Evolutionary conservation across 2,329 filamentous ascomycete species (phyloP), one percentile per base, ranked within the genome.

Genomic region (Westerdykella aurantiaca): DNA sequence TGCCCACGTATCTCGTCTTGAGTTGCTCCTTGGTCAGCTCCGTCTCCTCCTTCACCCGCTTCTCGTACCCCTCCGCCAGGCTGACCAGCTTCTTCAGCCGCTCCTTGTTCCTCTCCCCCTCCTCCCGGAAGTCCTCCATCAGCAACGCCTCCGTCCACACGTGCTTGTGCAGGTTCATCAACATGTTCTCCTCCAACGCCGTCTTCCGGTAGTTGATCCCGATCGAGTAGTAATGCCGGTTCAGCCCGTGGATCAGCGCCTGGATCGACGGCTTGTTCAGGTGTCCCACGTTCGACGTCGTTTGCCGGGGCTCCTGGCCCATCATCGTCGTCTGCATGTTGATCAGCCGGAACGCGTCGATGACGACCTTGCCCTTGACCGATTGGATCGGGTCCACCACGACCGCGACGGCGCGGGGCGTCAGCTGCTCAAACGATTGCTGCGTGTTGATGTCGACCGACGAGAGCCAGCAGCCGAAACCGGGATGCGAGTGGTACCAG

Each of bases 261-360:
- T 98, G 94, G 54, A 98, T 98, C n/a, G 90, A 96, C 21, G 93
- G 94, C 74, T 98, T 98, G 77, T 98, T 97, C 55, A 98, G 80
- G 68, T 98, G 93, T 21, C 94, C 93, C 63, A 98, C 72, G 74
- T 98, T 98, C 55, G 90, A 96, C 33, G 93, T 98, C 61, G 90
- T 97, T 71, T 98, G 93, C 45, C 93, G 85, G 10, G 93, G 93
- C 69, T 98, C 93, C 69, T 98, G 93, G 3, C 93, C 93, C 70
- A 97, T 88, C 82, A 98, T 95, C 52, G 98, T 79, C 12, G 90
- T 90, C 72, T 98, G 93, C 12, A 93, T 90, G 74, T 95, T 95
- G 73, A 98, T 98, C 44, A 97, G 82, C 55, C 93, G 88, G 81
- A 98, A 98, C 44, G 93, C 93, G 67, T 98, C 93, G 57, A 98